Conservation (phyloP, 2,329 filamentous ascomycete genomes). For the Fusarium verticillioides region DNA sequence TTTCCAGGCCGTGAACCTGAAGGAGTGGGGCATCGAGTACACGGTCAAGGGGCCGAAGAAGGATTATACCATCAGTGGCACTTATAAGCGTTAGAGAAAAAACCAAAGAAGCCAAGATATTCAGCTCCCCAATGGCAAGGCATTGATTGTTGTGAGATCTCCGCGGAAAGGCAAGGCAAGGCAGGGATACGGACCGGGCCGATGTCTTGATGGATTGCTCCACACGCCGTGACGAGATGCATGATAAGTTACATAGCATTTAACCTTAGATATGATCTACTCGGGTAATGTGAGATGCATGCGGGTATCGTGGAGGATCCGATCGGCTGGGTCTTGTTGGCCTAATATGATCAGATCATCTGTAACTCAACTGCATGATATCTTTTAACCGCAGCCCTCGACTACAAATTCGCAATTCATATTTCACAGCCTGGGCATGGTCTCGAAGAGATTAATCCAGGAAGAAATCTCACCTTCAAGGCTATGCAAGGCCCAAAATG, state of each 20-base stretch:
- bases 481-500: not conserved
- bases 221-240: not conserved
- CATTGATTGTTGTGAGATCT: not conserved
- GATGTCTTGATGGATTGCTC: not conserved
- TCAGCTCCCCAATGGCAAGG: too few species aligned
- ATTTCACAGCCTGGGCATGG: too few species aligned
- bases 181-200: conserved; percentile 8
- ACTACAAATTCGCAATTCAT: not conserved
- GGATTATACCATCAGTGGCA: conserved; percentile 72
- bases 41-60: conserved; percentile 78
- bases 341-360: conserved; percentile 1
- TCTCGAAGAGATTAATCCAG: not conserved
- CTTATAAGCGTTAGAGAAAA: conserved; percentile 56
- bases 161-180: not conserved
- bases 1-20: conserved; percentile 67
- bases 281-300: conserved; percentile 3
- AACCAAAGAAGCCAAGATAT: not conserved
- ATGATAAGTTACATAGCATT: not conserved
- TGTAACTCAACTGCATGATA: not conserved
- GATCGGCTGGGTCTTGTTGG: not conserved
- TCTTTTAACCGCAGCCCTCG: not conserved
- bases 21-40: conserved; percentile 70
- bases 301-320: not conserved
- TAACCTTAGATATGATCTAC: conserved; percentile 7
- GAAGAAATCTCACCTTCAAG: not conserved